A percentile compares a stretch with the other conserved stretches of the same genome.
Conservation (phyloP, 2,329 filamentous ascomycete species). For the Colletotrichum sp. region DNA sequence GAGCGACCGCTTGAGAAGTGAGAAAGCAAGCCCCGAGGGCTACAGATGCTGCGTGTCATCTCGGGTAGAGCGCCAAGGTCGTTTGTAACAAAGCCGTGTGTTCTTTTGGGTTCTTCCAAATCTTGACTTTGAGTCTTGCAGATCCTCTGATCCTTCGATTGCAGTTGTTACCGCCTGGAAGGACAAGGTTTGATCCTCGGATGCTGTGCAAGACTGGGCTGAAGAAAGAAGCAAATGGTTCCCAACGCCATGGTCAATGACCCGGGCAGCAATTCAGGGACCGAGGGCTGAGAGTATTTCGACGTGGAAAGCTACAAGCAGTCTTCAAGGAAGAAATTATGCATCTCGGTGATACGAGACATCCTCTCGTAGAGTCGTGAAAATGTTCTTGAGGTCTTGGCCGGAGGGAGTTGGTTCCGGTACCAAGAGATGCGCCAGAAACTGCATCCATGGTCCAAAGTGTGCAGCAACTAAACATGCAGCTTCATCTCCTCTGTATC, state of each 20-base stretch:
- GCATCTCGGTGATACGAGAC: neutral
- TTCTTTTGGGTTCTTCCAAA: neutral
- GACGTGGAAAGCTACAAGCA: neutral
- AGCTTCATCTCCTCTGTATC: neutral
- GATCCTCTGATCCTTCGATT: neutral
- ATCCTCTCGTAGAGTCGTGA: neutral
- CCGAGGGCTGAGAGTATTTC: neutral
- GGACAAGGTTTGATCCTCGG: neutral
- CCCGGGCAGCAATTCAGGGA: neutral
- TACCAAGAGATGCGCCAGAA: neutral
- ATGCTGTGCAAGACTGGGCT: neutral
- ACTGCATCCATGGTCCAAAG: neutral
- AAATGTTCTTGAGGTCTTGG: neutral
- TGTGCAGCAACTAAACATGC: neutral
- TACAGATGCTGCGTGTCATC: conserved; percentile 9
- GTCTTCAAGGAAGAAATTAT: neutral
- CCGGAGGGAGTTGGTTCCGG: neutral
- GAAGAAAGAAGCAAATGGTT: neutral
- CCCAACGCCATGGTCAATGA: neutral
- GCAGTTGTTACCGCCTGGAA: neutral
- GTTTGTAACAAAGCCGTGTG: neutral
- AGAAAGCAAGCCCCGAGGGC: conserved; percentile 11
- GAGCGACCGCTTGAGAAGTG: neutral
- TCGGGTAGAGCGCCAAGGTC: neutral
- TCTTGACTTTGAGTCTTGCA: neutral